Evolutionary conservation across 805 yeast genomes (phyloP), one percentile per base, ranked within the genome.

Genomic region (Kregervanrija fluxuum): DNA sequence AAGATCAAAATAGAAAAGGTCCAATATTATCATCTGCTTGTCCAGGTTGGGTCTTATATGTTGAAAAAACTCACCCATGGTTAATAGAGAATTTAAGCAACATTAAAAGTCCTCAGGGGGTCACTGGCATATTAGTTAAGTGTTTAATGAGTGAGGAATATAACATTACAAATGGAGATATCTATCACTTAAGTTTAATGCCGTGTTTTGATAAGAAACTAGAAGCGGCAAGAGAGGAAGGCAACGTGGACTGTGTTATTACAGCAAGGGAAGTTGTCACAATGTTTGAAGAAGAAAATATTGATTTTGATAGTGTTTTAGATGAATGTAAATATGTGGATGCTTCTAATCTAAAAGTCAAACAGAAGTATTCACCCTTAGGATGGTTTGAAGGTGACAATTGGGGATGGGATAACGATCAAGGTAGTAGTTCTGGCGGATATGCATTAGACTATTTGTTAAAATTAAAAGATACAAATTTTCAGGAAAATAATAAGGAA

Each of bases 181-280:
- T 89, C 0, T 93, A 87, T 58, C 97, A 91, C 61, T 65, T 93
- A 44, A 76, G 93, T 8, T 70, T 93, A 15, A 91, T 91, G 98
- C 98, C 99, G 2, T 91, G 98, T 56, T 93, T 93, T 61, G 99
- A 93, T 62, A 93, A 93, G 66, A 93, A 93, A 62, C 72, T 90
- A 36, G 99, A 93, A 66, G 93, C 96, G 28, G 89, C 95, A 3
- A 73, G 98, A 49, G 57, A 49, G 9, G 41, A 43, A 5, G 61
- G 59, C 11, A 96, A 88, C 56, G 97, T 93, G 11, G 97, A 93
- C 61, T 86, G 96, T 67, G 99, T 93, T 3, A 75, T 93, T 16
- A 93, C 99, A 0, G 89, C 98, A 11, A 82, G 79, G 53, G 99
- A 93, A 59, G 65, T 93, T 34, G 73, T 90, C 1, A 85, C 85